Conservation (phyloP, 2,329 filamentous ascomycete genomes). For the Penicillium sp. region DNA sequence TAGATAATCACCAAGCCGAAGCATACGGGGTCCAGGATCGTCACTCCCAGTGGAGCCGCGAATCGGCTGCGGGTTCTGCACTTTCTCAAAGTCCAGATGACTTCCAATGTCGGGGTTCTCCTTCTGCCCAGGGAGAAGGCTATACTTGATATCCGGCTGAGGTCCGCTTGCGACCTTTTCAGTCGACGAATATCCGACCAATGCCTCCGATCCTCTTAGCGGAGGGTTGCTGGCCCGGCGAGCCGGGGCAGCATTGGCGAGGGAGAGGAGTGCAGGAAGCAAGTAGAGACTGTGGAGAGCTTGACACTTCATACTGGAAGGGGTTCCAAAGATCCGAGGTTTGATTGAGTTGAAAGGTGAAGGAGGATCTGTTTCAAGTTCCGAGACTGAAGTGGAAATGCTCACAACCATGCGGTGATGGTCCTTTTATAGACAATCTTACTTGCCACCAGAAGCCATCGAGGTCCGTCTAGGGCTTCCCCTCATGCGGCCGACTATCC, state of each 20-base stretch:
- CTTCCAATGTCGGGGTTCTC: slow-evolving; percentile 51
- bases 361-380: background rate
- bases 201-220: slow-evolving; percentile 28
- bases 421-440: too few species aligned
- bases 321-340: background rate
- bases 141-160: slow-evolving; percentile 39
- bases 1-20: background rate
- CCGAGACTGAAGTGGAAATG: too few species aligned
- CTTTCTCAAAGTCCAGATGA: slow-evolving; percentile 54
- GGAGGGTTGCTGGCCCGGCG: slow-evolving; percentile 24
- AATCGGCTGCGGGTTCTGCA: slow-evolving; percentile 55
- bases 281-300: slow-evolving; percentile 1
- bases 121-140: slow-evolving; percentile 52
- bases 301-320: background rate
- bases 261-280: slow-evolving; percentile 10
- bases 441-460: too few species aligned
- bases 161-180: slow-evolving; percentile 37
- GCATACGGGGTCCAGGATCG: slow-evolving; percentile 52
- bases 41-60: slow-evolving; percentile 51
- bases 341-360: background rate
- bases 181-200: slow-evolving; percentile 42
- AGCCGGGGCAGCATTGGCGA: slow-evolving; percentile 25
- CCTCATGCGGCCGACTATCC: too few species aligned
- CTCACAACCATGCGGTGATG: too few species aligned
- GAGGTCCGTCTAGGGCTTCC: too few species aligned